These are phyloP conservation scores for Hymenoscyphus fructigenus DNA, from an alignment of 2,329 filamentous ascomycete genomes.

Conservation along the genomic window DNA sequence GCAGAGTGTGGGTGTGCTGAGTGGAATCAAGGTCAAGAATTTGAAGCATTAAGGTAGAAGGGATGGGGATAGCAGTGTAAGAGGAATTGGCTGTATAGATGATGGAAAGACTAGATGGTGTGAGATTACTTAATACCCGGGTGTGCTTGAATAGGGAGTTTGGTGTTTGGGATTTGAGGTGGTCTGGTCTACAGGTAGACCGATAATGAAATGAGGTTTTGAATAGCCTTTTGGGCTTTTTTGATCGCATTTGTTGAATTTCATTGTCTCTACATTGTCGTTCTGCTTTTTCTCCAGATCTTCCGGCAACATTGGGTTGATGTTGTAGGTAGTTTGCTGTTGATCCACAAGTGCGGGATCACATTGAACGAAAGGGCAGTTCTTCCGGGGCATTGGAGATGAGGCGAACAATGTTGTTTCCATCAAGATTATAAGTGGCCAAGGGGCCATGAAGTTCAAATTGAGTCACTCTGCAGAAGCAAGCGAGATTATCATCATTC, in stretches of 20 bases:
- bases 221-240: not conserved
- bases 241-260: not conserved
- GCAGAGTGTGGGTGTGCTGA: constrained; percentile 59
- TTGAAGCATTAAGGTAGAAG: constrained; percentile 12
- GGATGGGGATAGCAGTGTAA: too few species aligned
- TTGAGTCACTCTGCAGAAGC: too few species aligned
- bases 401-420: too few species aligned
- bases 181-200: not conserved
- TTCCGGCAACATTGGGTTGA: not conserved
- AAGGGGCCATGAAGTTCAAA: too few species aligned
- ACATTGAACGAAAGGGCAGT: too few species aligned
- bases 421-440: too few species aligned
- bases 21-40: constrained; percentile 35
- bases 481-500: not conserved
- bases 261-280: not conserved
- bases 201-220: not conserved
- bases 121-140: not conserved
- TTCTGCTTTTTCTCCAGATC: not conserved
- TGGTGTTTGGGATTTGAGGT: not conserved
- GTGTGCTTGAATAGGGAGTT: not conserved
- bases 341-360: too few species aligned
- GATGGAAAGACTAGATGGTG: not conserved
- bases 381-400: too few species aligned
- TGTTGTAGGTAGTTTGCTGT: not conserved
- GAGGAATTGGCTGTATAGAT: not conserved